Evolutionary conservation across 1,139 yeast genomes (phyloP), one percentile per base, ranked within the genome.

Genomic region (Saccharomyces hybrid): DNA sequence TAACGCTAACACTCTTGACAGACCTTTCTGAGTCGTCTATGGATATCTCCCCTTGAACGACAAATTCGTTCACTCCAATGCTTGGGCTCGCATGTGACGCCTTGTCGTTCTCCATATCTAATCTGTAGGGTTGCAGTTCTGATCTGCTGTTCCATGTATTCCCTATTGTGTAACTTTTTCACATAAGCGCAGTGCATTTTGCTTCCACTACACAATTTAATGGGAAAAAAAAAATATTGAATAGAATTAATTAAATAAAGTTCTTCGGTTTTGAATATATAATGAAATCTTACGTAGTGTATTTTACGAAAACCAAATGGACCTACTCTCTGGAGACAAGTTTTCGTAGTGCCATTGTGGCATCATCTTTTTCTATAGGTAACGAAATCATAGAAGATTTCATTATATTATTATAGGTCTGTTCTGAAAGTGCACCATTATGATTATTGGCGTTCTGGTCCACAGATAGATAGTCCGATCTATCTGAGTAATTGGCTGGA

Each of bases 271-370:
- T 20, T 38, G 44, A 38, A 38, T 38, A 38, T 38, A 38, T 38
- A 38, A 38, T 38, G 44, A 20, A 11, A 16, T 7, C 16, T 38
- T 38, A 38, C 23, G 20, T 38, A 38, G 20, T 11, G n/a, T 20
- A 38, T 38, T 9, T 38, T 11, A 5, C 2, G n/a, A 20, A 7
- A 38, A 13, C 25, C 23, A 11, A 11, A 25, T 20, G 7, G 8
- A 9, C 8, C 20, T 20, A 38, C 44, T 38, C 25, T 38, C 64
- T 64, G 49, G 61, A 61, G 46, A 65, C 64, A 31, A 66, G 58
- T 49, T 56, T 65, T 50, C 62, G 60, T 31, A 66, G 53, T 13
- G 70, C 70, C 14, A 59, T 50, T 47, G 67, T 58, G 4, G 70
- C 70, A 51, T 66, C 70, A 53, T 65, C 70, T 11, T 56, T 57